phyloP scores from a whole-genome alignment of 164 flowering plant species.

The Kingdonia uniflora region DNA sequence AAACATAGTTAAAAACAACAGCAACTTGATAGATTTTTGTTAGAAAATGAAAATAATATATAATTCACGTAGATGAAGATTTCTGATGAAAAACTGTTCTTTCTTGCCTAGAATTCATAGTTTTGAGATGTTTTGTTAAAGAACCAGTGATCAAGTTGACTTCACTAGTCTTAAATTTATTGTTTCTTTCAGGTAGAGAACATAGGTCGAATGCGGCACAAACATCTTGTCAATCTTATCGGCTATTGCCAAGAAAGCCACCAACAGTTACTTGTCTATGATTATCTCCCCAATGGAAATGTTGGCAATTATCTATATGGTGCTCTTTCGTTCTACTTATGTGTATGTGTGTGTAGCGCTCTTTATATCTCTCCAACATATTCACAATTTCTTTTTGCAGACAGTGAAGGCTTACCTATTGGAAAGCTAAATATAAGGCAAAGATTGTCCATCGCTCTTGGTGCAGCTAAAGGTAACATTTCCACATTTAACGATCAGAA shows the following conservation, averaged over 20 bases:
- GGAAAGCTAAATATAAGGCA: constrained; percentile 32
- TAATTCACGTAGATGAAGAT: too few species aligned
- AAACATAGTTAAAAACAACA: too few species aligned
- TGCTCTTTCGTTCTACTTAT: constrained; percentile 12
- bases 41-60: too few species aligned
- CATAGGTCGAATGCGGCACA: constrained; percentile 24
- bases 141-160: background rate
- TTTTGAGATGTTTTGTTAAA: background rate
- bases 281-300: constrained; percentile 34
- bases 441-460: constrained; percentile 31
- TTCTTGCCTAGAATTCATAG: background rate
- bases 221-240: constrained; percentile 33
- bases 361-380: background rate
- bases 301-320: constrained; percentile 37
- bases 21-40: too few species aligned
- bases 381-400: constrained; percentile 14
- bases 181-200: constrained; percentile 20
- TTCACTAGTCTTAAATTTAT: background rate
- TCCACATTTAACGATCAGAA: too few species aligned
- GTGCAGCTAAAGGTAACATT: constrained; percentile 38
- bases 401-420: constrained; percentile 31
- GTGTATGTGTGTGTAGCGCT: too few species aligned
- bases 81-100: too few species aligned
- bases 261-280: constrained; percentile 33
- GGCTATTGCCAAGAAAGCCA: constrained; percentile 31